Conservation (phyloP, 1,284 basidiomycete genomes). For the Trichosporon coremiiforme region DNA sequence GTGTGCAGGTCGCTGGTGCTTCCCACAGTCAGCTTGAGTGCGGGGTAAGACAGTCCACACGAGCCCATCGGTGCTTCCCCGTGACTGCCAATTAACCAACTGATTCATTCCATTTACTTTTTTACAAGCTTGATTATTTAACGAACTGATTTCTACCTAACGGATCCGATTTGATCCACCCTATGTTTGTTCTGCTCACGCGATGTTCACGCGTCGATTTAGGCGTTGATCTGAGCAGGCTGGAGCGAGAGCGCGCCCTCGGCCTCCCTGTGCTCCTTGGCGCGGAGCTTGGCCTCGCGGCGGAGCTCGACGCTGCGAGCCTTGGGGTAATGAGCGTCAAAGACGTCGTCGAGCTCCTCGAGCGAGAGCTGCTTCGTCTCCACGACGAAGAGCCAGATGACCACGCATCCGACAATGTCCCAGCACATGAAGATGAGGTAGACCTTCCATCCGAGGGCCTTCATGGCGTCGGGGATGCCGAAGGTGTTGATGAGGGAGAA, state of each 20-base stretch:
- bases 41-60: too few species aligned
- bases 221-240: background rate
- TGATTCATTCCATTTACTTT: background rate
- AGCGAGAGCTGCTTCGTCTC: conserved; percentile 61
- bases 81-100: background rate
- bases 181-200: background rate
- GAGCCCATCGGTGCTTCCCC: too few species aligned
- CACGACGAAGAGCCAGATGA: conserved; percentile 63
- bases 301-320: conserved; percentile 54
- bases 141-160: background rate
- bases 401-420: conserved; percentile 62
- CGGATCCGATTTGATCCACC: too few species aligned
- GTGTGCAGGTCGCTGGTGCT: too few species aligned
- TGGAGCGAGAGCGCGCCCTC: background rate
- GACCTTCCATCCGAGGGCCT: conserved; percentile 46
- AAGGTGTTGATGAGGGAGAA: conserved; percentile 45
- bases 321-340: conserved; percentile 49
- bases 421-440: conserved; percentile 62
- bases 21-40: too few species aligned
- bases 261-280: conserved; percentile 8
- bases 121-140: background rate
- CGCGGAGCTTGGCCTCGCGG: conserved; percentile 22
- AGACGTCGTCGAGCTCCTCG: conserved; percentile 64
- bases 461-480: conserved; percentile 42
- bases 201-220: too few species aligned